A percentile compares a stretch with the other conserved stretches of the same genome.
phyloP scores from a whole-genome alignment of 75 land plant genomes.

The Cryptomeria japonica region DNA sequence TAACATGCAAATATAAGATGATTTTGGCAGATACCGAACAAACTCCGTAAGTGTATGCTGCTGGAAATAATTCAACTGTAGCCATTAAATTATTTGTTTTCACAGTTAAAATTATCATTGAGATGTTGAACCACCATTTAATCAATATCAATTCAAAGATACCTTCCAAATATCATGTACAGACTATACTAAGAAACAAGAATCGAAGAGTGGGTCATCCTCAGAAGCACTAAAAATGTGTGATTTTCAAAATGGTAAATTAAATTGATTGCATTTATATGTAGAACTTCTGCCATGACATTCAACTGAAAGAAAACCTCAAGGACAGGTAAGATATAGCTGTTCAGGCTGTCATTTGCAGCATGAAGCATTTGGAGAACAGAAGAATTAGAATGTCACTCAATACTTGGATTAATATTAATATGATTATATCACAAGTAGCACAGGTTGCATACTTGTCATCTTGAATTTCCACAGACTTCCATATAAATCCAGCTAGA shows the following conservation, averaged over 20 bases:
- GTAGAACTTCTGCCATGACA: not conserved
- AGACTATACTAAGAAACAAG: not conserved
- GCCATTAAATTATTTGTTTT: not conserved
- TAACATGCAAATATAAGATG: not conserved
- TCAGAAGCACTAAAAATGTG: not conserved
- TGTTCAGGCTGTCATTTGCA: slow-evolving; percentile 8
- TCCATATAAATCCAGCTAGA: not conserved
- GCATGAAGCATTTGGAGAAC: not conserved
- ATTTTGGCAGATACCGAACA: not conserved
- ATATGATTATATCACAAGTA: not conserved
- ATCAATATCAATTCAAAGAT: not conserved
- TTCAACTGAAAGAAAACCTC: slow-evolving; percentile 9
- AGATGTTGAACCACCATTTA: not conserved
- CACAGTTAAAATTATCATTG: not conserved
- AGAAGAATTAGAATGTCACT: not conserved
- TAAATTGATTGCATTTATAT: not conserved
- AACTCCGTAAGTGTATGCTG: not conserved
- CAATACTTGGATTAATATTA: not conserved
- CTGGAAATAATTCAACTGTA: not conserved
- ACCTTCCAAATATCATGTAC: not conserved
- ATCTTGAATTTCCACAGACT: not conserved
- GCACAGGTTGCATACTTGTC: not conserved
- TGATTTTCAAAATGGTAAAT: not conserved
- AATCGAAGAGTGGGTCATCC: not conserved
- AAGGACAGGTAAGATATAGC: not conserved